Base-by-base conservation (phyloP, 2,329 filamentous ascomycete species). In the Pseudocercospora fijiensis region DNA sequence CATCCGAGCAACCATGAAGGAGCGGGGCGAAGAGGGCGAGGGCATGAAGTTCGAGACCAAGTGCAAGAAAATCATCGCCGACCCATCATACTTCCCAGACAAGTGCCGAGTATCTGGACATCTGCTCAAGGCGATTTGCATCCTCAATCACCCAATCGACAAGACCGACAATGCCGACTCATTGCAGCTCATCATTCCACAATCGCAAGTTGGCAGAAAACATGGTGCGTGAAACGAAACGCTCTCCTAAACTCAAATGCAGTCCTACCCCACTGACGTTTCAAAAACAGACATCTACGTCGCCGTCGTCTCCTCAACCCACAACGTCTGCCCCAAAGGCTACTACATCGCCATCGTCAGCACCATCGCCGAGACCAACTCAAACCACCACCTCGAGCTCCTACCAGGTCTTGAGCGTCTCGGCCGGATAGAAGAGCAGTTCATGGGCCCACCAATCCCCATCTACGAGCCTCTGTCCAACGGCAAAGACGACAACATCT, bases 311-410 rank as follows among this genome's bases (percentile, higher is more conserved):
- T 97, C 93, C 0, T 92, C 91, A 43, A 91, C 93, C 41, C 96
- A 99, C 83, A 98, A 96, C 74, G 96, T 99, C 72, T 98, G 94
- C 83, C 95, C 96, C 74, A 96, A 96, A 86, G 94, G 94, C 66
- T 98, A 97, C 86, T 99, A 96, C 84, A 92, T 99, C 72, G 95
- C 95, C 73, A 99, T 98, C 66, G 94, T 99, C 69, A 96, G 92
- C 55, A 99, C 95, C 65, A 97, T 99, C 75, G 92, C 95, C 68
- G 96, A 99, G 84, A 89, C 88, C 51, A 82, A 88, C 66, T 88
- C 91, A 69, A 98, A 99, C 85, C 93, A 96, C 81, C 95, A 99
- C 80, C 84, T 97, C 63, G 95, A 99, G 83, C 88, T 99, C 49
- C 88, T 95, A 80, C 88, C 93, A 28, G 95, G 94, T 75, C 88